Evolutionary conservation across 371 early-diverging fungal species (phyloP), one percentile per base, ranked within the genome.

Genomic region (Zopfochytrium polystomum): DNA sequence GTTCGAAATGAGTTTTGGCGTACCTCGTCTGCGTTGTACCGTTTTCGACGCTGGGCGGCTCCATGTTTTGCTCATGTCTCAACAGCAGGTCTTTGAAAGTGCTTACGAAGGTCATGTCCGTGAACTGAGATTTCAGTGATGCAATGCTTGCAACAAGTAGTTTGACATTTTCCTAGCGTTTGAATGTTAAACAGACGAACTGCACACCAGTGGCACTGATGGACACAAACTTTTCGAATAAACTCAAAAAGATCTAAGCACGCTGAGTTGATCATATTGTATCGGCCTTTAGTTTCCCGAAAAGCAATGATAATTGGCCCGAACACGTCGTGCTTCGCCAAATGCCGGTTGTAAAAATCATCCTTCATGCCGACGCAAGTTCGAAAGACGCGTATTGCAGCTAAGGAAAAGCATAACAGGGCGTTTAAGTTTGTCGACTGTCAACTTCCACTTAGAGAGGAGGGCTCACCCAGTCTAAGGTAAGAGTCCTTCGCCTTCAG

Each of bases 181-280:
- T n/a, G n/a, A n/a, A n/a, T 23, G 62, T 26, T 26, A 45, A 20
- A 23, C 25, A 45, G n/a, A 5, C 30, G 49, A 60, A 32, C 35
- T 51, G 27, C 18, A 27, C 22, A 13, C 57, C 7, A 43, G 33
- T 46, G 29, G 2, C 22, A 34, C 13, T 34, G 29, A 2, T 45
- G 7, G 23, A 44, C 61, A 18, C 62, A 48, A 67, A 87, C 87
- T 67, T 74, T 84, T 54, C 85, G 78, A 53, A 94, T 84, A 66
- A 79, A 87, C 25, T 88, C 90, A 54, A 95, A 82, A 32, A 95
- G 68, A 58, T 93, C 93, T 43, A 92, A 76, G 60, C 89, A 92
- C 0, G 93, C 90, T 0, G 95, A 93, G 65, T 91, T 90, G 43
- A 92, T 53, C 47, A 93, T 65, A 59, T 93, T 93, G 66, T 91